Base-by-base conservation (phyloP, 176 grass and related monocot genomes). In the Rhynchospora tenuis region DNA sequence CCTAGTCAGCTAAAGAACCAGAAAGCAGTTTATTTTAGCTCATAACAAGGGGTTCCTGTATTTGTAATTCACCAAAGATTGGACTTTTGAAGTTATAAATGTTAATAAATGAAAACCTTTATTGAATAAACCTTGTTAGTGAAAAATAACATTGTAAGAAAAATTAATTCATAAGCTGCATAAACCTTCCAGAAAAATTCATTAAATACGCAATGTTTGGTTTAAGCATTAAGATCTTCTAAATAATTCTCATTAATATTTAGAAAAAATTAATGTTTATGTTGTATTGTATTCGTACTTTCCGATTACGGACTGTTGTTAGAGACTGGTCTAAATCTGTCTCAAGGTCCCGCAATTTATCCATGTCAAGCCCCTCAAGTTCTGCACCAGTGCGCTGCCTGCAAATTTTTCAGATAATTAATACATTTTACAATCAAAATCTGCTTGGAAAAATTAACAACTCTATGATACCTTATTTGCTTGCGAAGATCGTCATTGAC, bases 351-450 rank as follows among this genome's bases (percentile, higher is more conserved):
- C 91, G 91, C 91, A 95, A 84, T 67, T 95, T 88, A 16, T 99
- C 72, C 59, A 99, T 91, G 28, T 93, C 89, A 56, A 99, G 73
- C 24, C 10, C 73, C 48, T 99, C 96, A 15, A 99, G 83, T 83
- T 95, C 96, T 70, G 90, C 89, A 13, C 96, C 96, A 77, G 91
- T 95, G 82, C 93, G 87, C 80, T 99, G 96, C 89, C 96, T 95
- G 52, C 1, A 81, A 38, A 66, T 12, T 28, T 82, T 38, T 48
- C 24, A 54, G 52, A 29, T 76, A 54, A 38, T 38, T 38, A 55
- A 55, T 45, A 3, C 73, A 55, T 19, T 9, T 19, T 14, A 55
- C 5, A 27, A 24, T 54, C 2, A 70, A 15, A 43, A 17, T 28
- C 19, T 28, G 11, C 50, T 55, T 76, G 3, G 54, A 54, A 29